These are phyloP conservation scores for Karstenula rhodostoma DNA, from an alignment of 2,329 filamentous ascomycete genomes.

Conservation along the genomic window DNA sequence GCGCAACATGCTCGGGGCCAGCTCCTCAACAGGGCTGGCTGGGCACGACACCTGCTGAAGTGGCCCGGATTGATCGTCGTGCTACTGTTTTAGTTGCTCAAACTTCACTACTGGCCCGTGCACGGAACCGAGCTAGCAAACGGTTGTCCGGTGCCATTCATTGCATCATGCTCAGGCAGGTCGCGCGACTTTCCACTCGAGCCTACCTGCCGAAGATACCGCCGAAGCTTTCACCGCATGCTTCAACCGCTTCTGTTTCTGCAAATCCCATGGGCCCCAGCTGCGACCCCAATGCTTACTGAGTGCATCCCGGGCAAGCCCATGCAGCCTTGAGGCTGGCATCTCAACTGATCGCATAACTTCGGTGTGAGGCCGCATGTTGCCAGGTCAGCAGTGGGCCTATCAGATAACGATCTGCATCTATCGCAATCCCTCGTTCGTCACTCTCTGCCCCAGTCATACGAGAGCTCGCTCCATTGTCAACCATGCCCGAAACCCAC, in stretches of 20 bases:
- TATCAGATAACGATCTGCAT: slow-evolving; percentile 6
- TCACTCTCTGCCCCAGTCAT: slow-evolving; percentile 15
- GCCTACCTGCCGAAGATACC: background rate
- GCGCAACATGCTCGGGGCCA: slow-evolving; percentile 10
- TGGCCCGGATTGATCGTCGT: slow-evolving; percentile 21
- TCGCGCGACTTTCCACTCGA: background rate
- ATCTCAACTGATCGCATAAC: slow-evolving; percentile 6
- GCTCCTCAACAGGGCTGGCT: slow-evolving; percentile 12
- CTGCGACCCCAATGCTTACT: background rate
- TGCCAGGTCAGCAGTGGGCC: background rate
- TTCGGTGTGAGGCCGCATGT: slow-evolving; percentile 10
- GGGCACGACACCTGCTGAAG: slow-evolving; percentile 12
- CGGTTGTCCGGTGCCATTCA: background rate
- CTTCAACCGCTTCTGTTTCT: slow-evolving; percentile 5
- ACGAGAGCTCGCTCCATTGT: slow-evolving; percentile 12
- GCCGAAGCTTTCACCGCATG: background rate
- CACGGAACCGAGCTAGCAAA: background rate
- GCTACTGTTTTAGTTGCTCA: slow-evolving; percentile 18
- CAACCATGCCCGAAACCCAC: slow-evolving; percentile 15
- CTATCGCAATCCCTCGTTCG: slow-evolving; percentile 8
- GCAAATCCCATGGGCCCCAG: slow-evolving; percentile 1
- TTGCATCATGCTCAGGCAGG: background rate
- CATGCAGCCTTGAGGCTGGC: slow-evolving; percentile 10
- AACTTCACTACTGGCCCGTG: slow-evolving; percentile 5
- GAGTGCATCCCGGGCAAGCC: slow-evolving; percentile 6